Percentiles rank a stretch among this genome's conserved stretches.
phyloP scores from a whole-genome alignment of 2,329 filamentous ascomycete species.

The Aureobasidium uvarum region DNA sequence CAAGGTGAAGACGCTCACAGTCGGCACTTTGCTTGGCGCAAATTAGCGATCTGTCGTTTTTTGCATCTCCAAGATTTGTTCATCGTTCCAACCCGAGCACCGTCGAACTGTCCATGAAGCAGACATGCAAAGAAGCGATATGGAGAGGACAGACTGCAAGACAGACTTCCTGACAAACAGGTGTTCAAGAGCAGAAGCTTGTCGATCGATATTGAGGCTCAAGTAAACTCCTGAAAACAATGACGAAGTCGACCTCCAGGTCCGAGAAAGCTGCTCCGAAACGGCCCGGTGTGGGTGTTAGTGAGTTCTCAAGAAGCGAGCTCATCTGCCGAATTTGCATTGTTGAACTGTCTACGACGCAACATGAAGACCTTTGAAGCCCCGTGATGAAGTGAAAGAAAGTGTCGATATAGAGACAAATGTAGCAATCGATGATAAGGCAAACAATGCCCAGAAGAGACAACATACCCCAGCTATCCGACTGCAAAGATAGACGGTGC shows the following conservation, averaged over 20 bases:
- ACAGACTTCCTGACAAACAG: neutral
- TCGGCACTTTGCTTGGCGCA: neutral
- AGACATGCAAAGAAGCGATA: neutral
- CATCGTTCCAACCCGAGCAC: neutral
- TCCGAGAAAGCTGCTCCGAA: constrained; percentile 8
- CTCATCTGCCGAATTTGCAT: neutral
- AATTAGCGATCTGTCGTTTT: neutral
- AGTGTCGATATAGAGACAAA: neutral
- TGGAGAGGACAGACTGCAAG: neutral
- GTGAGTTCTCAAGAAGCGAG: constrained; percentile 10
- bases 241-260: neutral
- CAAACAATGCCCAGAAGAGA: neutral
- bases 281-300: constrained; percentile 1
- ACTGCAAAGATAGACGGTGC: neutral
- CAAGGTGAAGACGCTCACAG: neutral
- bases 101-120: too few species aligned
- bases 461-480: neutral
- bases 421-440: neutral
- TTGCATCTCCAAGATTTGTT: neutral
- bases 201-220: constrained; percentile 2
- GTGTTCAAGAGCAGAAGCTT: neutral
- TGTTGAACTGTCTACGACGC: neutral
- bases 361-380: too few species aligned
- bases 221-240: neutral
- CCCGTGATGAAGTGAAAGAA: neutral